Percentiles rank a stretch among this genome's conserved stretches.
Evolutionary conservation across 495 filamentous ascomycete genomes (phyloP).

Genomic region (Penicillium taxi): DNA sequence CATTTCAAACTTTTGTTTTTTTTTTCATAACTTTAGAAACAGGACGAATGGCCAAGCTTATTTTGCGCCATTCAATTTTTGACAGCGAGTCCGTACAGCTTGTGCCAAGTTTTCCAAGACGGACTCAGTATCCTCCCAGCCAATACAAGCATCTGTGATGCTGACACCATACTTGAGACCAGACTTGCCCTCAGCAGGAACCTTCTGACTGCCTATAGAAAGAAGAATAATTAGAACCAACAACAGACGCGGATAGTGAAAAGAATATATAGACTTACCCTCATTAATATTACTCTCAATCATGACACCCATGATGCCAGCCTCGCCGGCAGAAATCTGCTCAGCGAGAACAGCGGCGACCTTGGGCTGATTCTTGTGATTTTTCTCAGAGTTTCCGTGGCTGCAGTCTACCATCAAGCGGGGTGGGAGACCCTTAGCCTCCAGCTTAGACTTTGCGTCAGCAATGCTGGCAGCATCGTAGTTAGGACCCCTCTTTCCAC

Average conservation of each 20-base stretch:
- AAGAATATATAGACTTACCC: constrained; percentile 41
- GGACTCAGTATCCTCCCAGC: constrained; percentile 84
- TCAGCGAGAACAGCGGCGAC: constrained; percentile 75
- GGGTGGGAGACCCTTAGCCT: constrained; percentile 55
- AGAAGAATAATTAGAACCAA: no score
- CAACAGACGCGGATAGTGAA: no score
- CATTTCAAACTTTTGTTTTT: no score
- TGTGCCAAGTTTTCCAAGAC: constrained; percentile 73
- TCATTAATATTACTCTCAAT: constrained; percentile 97
- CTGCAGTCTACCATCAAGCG: constrained; percentile 97
- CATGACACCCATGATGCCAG: constrained; percentile 94
- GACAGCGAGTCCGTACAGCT: constrained; percentile 55
- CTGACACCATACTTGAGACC: constrained; percentile 91
- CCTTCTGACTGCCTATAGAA: constrained; percentile 73
- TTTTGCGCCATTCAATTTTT: constrained; percentile 26
- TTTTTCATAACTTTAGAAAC: no score
- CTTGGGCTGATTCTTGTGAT: constrained; percentile 96
- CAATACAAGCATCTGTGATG: constrained; percentile 97
- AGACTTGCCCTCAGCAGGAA: constrained; percentile 77
- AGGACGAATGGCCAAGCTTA: constrained; percentile 9
- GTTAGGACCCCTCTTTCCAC: constrained; percentile 89
- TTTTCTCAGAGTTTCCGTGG: constrained; percentile 91
- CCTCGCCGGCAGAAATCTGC: constrained; percentile 78
- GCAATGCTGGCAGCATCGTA: constrained; percentile 80
- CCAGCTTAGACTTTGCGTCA: constrained; percentile 62